phyloP scores from a whole-genome alignment of 2,329 filamentous ascomycete genomes.

The Colletotrichum tropicale region DNA sequence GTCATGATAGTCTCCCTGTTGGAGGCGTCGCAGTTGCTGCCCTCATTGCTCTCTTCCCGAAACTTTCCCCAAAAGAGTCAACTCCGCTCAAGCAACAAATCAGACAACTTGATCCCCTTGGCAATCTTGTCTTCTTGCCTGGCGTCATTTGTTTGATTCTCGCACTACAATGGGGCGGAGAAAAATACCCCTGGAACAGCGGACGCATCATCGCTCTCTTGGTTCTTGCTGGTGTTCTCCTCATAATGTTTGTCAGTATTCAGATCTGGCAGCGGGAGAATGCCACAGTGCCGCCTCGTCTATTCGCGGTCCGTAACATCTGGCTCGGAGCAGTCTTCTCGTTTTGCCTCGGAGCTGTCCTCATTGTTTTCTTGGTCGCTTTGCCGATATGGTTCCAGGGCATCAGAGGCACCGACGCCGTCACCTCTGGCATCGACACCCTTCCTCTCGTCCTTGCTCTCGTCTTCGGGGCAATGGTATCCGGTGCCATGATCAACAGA shows the following conservation, averaged over 20 bases:
- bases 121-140: slow-evolving; percentile 53
- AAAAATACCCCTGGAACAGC: slow-evolving; percentile 53
- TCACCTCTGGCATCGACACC: slow-evolving; percentile 42
- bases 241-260: slow-evolving; percentile 29
- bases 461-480: slow-evolving; percentile 34
- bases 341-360: slow-evolving; percentile 35
- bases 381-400: slow-evolving; percentile 56
- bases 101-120: slow-evolving; percentile 48
- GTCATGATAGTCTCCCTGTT: background rate
- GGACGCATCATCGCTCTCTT: slow-evolving; percentile 41
- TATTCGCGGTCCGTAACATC: slow-evolving; percentile 49
- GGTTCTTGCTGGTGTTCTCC: slow-evolving; percentile 28
- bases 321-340: slow-evolving; percentile 37
- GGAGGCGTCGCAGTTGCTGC: background rate
- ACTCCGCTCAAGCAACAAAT: slow-evolving; percentile 36
- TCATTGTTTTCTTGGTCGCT: slow-evolving; percentile 28
- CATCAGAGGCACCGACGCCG: slow-evolving; percentile 43
- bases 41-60: background rate
- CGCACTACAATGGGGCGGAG: slow-evolving; percentile 62
- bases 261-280: slow-evolving; percentile 47
- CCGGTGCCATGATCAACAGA: slow-evolving; percentile 37
- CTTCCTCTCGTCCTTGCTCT: slow-evolving; percentile 42
- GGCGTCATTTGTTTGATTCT: slow-evolving; percentile 57
- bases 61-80: slow-evolving; percentile 33
- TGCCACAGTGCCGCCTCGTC: slow-evolving; percentile 51